These are phyloP conservation scores for Lactarius deliciosus DNA, from an alignment of 768 basidiomycete genomes.

Conservation along the genomic window DNA sequence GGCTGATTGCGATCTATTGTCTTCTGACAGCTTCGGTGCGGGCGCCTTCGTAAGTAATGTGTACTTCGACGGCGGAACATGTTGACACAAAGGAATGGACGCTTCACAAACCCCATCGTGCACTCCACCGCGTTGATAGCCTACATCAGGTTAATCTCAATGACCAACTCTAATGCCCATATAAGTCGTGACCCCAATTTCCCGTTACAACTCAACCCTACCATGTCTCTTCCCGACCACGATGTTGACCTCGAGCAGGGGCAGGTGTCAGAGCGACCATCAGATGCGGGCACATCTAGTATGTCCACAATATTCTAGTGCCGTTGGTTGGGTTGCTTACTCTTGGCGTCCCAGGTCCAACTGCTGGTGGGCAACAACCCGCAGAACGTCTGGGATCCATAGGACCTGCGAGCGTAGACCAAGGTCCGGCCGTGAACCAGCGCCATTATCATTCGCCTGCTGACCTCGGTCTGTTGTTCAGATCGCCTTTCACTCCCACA, in stretches of 20 bases:
- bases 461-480: neutral
- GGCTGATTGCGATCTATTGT: neutral
- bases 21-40: neutral
- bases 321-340: neutral
- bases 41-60: neutral
- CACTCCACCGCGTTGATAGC: neutral
- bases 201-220: neutral
- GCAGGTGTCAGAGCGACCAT: neutral
- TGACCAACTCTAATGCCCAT: neutral
- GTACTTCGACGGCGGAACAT: neutral
- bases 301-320: neutral
- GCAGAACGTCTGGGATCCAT: neutral
- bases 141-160: neutral
- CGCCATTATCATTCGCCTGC: neutral
- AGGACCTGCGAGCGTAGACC: neutral
- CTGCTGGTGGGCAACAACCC: neutral
- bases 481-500: neutral
- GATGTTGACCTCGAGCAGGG: slow-evolving; percentile 3
- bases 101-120: neutral
- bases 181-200: neutral
- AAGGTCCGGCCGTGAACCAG: neutral
- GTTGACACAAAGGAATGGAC: neutral
- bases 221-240: neutral
- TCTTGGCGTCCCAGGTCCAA: neutral
- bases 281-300: neutral